phyloP scores from a whole-genome alignment of 352 stramenopile species.

The Blastocystis sp. region DNA sequence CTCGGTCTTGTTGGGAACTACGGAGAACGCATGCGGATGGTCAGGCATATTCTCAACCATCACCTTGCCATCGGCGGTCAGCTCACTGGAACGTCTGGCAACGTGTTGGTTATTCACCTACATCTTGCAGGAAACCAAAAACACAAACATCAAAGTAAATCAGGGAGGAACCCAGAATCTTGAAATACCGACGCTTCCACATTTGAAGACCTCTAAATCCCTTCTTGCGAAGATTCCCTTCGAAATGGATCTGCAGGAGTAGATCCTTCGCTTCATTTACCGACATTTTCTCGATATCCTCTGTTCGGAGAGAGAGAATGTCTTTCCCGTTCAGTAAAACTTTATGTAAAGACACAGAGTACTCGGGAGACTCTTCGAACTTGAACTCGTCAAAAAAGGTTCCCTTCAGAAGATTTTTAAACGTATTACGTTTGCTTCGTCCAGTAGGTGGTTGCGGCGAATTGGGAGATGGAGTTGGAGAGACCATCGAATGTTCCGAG shows the following conservation, averaged over 20 bases:
- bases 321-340: background rate
- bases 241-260: background rate
- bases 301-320: background rate
- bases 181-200: slow-evolving; percentile 48
- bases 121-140: background rate
- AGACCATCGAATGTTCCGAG: background rate
- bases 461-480: background rate
- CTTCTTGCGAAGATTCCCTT: slow-evolving; percentile 23
- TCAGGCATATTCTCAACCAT: slow-evolving; percentile 53
- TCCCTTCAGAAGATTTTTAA: background rate
- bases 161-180: background rate
- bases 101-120: background rate
- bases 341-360: background rate
- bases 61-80: slow-evolving; percentile 49
- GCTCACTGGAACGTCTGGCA: background rate
- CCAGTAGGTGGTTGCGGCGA: background rate
- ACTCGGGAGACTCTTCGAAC: slow-evolving; percentile 32
- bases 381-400: slow-evolving; percentile 35
- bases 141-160: slow-evolving; percentile 12
- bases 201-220: slow-evolving; percentile 38
- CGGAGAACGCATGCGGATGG: slow-evolving; percentile 26
- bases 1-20: slow-evolving; percentile 23
- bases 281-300: slow-evolving; percentile 37
- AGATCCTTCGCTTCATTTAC: slow-evolving; percentile 2
- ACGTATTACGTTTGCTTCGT: background rate